phyloP scores from a whole-genome alignment of 805 yeast genomes.

The Ogataea minuta region DNA sequence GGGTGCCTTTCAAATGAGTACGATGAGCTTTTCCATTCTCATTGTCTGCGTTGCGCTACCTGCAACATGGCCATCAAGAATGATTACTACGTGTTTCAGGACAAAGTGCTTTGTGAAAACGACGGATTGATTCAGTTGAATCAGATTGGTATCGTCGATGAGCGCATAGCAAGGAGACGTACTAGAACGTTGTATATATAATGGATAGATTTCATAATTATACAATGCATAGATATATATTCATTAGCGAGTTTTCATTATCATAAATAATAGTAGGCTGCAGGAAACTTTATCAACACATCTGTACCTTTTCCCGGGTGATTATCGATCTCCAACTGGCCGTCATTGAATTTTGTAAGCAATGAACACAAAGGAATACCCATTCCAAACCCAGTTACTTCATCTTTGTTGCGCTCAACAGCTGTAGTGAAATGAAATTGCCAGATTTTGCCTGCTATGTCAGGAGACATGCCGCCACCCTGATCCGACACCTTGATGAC shows the following conservation, averaged over 20 bases:
- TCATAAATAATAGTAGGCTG: neutral
- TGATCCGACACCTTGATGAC: slow-evolving; percentile 26
- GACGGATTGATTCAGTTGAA: slow-evolving; percentile 29
- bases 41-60: slow-evolving; percentile 65
- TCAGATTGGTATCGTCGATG: slow-evolving; percentile 17
- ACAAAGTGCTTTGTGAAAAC: slow-evolving; percentile 50
- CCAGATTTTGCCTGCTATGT: slow-evolving; percentile 26
- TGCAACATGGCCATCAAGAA: slow-evolving; percentile 51
- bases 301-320: slow-evolving; percentile 26
- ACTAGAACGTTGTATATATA: slow-evolving; percentile 31
- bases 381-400: slow-evolving; percentile 35
- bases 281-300: slow-evolving; percentile 26
- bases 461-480: slow-evolving; percentile 31
- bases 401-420: slow-evolving; percentile 24
- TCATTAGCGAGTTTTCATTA: neutral
- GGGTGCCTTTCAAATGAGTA: slow-evolving; percentile 79
- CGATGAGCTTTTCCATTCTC: slow-evolving; percentile 68
- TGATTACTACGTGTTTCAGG: slow-evolving; percentile 57
- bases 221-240: neutral
- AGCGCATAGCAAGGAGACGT: slow-evolving; percentile 29
- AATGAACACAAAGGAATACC: slow-evolving; percentile 33
- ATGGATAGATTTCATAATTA: neutral
- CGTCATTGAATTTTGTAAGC: slow-evolving; percentile 28
- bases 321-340: slow-evolving; percentile 24
- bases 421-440: slow-evolving; percentile 34